These are phyloP conservation scores for Lepraria neglecta DNA, from an alignment of 495 filamentous ascomycete genomes.

Conservation along the genomic window DNA sequence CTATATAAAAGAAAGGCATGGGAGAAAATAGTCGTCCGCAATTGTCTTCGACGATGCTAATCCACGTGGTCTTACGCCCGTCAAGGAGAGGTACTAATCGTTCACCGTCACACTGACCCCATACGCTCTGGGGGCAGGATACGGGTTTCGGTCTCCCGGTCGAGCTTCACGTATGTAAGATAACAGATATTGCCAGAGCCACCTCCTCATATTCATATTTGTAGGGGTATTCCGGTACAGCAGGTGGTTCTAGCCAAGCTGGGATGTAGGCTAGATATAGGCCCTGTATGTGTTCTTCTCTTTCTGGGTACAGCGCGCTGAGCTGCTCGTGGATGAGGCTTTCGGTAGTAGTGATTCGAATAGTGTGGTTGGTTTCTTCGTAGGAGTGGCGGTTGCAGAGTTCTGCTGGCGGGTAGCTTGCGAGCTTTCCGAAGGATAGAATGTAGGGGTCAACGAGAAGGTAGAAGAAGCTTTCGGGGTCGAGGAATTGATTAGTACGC, in stretches of 20 bases:
- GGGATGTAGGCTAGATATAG: no score
- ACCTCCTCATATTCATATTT: neutral
- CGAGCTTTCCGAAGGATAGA: no score
- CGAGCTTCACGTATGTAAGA: neutral
- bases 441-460: no score
- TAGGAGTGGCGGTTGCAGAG: no score
- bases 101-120: conserved; percentile 1
- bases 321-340: no score
- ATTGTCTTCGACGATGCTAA: neutral
- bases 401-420: no score
- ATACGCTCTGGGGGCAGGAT: neutral
- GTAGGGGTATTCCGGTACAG: neutral
- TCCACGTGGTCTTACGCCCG: neutral
- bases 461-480: no score
- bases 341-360: no score
- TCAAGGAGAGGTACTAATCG: neutral
- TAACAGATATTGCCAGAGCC: neutral
- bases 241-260: neutral
- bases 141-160: neutral
- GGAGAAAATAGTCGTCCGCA: neutral
- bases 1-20: conserved; percentile 1
- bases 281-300: no score
- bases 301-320: no score
- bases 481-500: no score
- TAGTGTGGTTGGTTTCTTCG: no score